A percentile compares a stretch with the other conserved stretches of the same genome.
Evolutionary conservation across 1,139 yeast species (phyloP).

Genomic region (Yamadazyma dushanensis): DNA sequence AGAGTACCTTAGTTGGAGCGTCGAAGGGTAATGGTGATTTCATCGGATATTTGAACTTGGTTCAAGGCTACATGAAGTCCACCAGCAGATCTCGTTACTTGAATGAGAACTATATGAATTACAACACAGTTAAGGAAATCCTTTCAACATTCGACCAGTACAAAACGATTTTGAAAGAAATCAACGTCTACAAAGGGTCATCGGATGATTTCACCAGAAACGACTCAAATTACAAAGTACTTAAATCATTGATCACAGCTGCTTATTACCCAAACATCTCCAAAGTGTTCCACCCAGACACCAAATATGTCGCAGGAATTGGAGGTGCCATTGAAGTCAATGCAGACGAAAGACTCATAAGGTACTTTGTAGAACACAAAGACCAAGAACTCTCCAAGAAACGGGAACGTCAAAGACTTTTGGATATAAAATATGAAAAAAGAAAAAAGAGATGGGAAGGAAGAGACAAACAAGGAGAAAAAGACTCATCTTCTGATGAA

Average conservation of each 20-base stretch:
- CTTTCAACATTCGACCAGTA: conserved; percentile 70
- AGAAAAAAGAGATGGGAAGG: conserved; percentile 36
- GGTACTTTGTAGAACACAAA: conserved; percentile 55
- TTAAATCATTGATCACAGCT: conserved; percentile 74
- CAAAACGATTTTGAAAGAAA: conserved; percentile 63
- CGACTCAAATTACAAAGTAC: conserved; percentile 45
- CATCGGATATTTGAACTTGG: conserved; percentile 60
- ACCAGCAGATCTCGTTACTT: conserved; percentile 50
- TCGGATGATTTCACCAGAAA: conserved; percentile 46
- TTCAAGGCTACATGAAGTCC: conserved; percentile 45
- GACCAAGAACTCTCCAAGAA: conserved; percentile 6
- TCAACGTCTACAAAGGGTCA: conserved; percentile 57
- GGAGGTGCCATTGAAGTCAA: conserved; percentile 83
- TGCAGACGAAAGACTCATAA: conserved; percentile 74
- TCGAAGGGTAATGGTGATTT: conserved; percentile 63
- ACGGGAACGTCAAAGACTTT: conserved; percentile 8
- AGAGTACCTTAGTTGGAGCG: conserved; percentile 44
- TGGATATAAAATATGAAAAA: conserved; percentile 21
- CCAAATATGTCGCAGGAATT: conserved; percentile 66
- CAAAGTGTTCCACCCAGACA: conserved; percentile 77
- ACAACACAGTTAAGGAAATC: conserved; percentile 67
- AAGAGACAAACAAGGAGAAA: conserved; percentile 27
- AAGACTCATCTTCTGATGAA: conserved; percentile 25
- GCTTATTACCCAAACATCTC: conserved; percentile 83
- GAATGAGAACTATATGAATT: conserved; percentile 62